Base-by-base conservation (phyloP, 495 filamentous ascomycete species). In the Hypoxylon rickii region DNA sequence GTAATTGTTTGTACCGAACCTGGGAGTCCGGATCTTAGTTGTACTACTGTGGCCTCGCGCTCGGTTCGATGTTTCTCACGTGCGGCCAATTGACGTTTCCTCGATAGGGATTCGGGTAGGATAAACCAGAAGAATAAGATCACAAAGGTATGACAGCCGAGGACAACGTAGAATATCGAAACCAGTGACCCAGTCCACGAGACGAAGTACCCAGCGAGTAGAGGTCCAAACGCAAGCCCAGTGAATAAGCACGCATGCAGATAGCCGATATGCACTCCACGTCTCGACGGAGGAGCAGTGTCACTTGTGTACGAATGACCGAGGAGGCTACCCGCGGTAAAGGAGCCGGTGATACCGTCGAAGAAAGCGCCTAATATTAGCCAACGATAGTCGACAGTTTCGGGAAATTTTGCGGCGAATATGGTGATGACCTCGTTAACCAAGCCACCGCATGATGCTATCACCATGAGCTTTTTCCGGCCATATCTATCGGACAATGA, bases 401-500 rank as follows among this genome's bases (percentile, higher is more conserved):
- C 87, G 7, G 90, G 86, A 64, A 82, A 89, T 55, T 78, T 87
- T 32, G 83, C 89, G 11, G 91, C 83, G 4, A 91, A 57, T 26
- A 94, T 87, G 20, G 88, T 89, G 44, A 94, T 81, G 32, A 85
- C 64, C 68, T 97, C 94, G 37, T 73, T 79, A 1, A 83, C 40
- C 0, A 96, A 75, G 33, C 84, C 81, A 7, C 90, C 91, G 1
- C 82, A 66, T 10, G 86, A 85, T 17, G 83, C 79, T 24, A 89
- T 58, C 11, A 85, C 78, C 46, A 97, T 82, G 31, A 96, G 65
- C 13, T 65, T 76, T 37, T 85, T 89, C 39, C 94, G 82, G 1
- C 94, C 94, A 72, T 92, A 89, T 4, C 89, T 85, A 75, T 98
- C 94, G 1, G 93, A 97, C 16, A 96, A 71, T 0, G 86, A 80